Conservation (phyloP, 495 filamentous ascomycete genomes). For the Podospora pseudoanserina region DNA sequence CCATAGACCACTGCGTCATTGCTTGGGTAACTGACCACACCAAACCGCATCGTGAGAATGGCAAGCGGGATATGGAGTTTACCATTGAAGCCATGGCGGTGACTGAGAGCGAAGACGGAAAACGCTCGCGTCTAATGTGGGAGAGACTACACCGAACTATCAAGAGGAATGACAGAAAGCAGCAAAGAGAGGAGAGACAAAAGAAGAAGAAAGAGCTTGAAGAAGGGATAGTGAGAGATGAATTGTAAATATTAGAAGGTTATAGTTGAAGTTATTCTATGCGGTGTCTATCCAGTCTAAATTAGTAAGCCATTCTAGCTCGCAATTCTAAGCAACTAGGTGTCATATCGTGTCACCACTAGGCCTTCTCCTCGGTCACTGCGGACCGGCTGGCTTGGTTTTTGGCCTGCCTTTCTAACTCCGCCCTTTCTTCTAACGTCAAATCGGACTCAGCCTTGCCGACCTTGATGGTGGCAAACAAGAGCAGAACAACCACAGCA, state of each 20-base stretch:
- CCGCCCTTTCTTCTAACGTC: conserved; percentile 39
- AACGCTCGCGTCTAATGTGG: conserved; percentile 32
- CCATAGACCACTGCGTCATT: conserved; percentile 27
- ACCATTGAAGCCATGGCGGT: conserved; percentile 33
- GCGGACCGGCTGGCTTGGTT: neutral
- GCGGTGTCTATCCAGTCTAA: neutral
- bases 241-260: conserved; percentile 15
- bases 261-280: neutral
- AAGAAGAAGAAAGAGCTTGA: conserved; percentile 24
- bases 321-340: neutral
- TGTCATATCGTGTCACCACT: neutral
- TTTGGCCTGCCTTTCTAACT: conserved; percentile 4
- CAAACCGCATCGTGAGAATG: conserved; percentile 30
- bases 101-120: conserved; percentile 31
- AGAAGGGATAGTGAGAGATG: conserved; percentile 24
- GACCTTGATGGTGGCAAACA: conserved; percentile 61
- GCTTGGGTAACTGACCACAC: conserved; percentile 34
- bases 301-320: neutral
- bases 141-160: conserved; percentile 30
- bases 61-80: conserved; percentile 33
- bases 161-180: conserved; percentile 26
- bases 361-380: neutral
- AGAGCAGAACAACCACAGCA: conserved; percentile 52
- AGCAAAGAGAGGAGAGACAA: conserved; percentile 27
- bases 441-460: conserved; percentile 62